phyloP scores from a whole-genome alignment of 148 eudicot species.

The Linanthus parryae region DNA sequence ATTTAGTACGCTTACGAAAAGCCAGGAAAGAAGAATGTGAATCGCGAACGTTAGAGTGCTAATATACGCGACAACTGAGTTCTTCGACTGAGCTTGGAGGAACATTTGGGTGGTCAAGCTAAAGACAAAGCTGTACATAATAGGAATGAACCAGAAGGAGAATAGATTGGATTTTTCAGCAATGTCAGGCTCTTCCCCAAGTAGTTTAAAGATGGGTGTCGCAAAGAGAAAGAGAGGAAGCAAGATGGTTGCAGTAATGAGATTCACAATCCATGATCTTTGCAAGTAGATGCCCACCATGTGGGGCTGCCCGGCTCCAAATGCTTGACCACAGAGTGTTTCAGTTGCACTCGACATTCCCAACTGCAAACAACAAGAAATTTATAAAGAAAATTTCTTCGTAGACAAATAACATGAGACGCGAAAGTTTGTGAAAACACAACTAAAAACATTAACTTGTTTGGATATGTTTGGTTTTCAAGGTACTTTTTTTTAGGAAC shows the following conservation, averaged over 20 bases:
- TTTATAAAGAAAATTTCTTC: not conserved
- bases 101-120: slow-evolving; percentile 10
- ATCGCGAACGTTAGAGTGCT: slow-evolving; percentile 1
- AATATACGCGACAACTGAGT: slow-evolving; percentile 12
- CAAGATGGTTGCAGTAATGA: slow-evolving; percentile 1
- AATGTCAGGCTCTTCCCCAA: slow-evolving; percentile 9
- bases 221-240: slow-evolving; percentile 11
- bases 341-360: slow-evolving; percentile 24
- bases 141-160: slow-evolving; percentile 12
- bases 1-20: slow-evolving; percentile 2
- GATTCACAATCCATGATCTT: slow-evolving; percentile 15
- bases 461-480: no score
- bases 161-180: slow-evolving; percentile 2
- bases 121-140: slow-evolving; percentile 5
- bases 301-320: slow-evolving; percentile 19
- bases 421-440: no score
- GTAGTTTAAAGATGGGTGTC: slow-evolving; percentile 8
- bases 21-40: slow-evolving; percentile 11
- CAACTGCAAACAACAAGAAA: slow-evolving; percentile 4
- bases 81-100: slow-evolving; percentile 12
- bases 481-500: no score
- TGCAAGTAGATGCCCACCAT: slow-evolving; percentile 21
- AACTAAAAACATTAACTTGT: no score
- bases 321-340: slow-evolving; percentile 17
- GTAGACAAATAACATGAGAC: no score